phyloP scores from a whole-genome alignment of 805 yeast genomes.

The Barnettozyma populi region DNA sequence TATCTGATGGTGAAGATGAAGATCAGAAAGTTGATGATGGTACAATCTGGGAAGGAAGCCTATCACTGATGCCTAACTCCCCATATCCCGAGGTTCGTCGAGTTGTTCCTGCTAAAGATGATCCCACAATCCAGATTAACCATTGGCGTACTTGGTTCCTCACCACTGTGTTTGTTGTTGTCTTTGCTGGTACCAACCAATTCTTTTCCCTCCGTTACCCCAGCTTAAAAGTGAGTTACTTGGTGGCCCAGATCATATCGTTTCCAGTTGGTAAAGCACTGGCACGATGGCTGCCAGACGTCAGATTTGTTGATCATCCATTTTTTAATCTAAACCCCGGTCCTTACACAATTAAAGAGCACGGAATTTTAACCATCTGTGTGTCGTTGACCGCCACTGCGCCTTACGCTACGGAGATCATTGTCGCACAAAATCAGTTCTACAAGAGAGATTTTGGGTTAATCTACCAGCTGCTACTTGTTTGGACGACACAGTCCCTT shows the following conservation, averaged over 20 bases:
- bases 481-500: slow-evolving; percentile 53
- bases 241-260: slow-evolving; percentile 55
- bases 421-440: slow-evolving; percentile 43
- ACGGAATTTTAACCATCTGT: slow-evolving; percentile 43
- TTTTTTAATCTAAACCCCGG: slow-evolving; percentile 45
- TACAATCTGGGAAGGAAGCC: slow-evolving; percentile 10
- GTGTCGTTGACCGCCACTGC: slow-evolving; percentile 37
- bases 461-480: slow-evolving; percentile 45
- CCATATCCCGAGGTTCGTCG: slow-evolving; percentile 66
- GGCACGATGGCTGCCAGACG: slow-evolving; percentile 37
- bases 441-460: slow-evolving; percentile 39
- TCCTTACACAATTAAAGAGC: slow-evolving; percentile 48
- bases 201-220: slow-evolving; percentile 53
- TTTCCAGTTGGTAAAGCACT: slow-evolving; percentile 52
- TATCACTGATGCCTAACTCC: slow-evolving; percentile 34
- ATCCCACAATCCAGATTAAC: slow-evolving; percentile 41
- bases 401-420: slow-evolving; percentile 54
- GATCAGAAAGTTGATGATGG: slow-evolving; percentile 6
- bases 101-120: slow-evolving; percentile 49
- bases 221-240: slow-evolving; percentile 40
- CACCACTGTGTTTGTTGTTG: slow-evolving; percentile 43
- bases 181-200: slow-evolving; percentile 54
- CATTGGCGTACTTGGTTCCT: slow-evolving; percentile 53
- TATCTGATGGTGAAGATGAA: slow-evolving; percentile 10
- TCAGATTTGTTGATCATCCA: slow-evolving; percentile 26